These are phyloP conservation scores for Mycena rebaudengoi DNA, from an alignment of 768 basidiomycete genomes.

Conservation along the genomic window DNA sequence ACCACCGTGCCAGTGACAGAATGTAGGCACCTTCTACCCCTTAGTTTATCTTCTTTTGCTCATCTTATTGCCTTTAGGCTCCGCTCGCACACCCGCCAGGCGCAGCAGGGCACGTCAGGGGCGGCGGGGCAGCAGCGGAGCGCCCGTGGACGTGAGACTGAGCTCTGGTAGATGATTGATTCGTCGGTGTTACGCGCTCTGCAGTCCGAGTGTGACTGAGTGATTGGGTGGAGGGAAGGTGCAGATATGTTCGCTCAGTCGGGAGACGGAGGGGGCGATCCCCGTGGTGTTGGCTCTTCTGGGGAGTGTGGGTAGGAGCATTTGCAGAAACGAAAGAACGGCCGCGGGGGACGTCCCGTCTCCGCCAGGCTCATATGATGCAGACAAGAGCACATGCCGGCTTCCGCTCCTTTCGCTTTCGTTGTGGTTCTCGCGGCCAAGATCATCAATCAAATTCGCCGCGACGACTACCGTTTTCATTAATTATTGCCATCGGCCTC, in stretches of 20 bases:
- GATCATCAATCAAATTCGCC: conserved; percentile 11
- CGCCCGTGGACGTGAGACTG: conserved; percentile 55
- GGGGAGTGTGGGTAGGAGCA: conserved; percentile 18
- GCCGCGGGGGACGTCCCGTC: conserved; percentile 14
- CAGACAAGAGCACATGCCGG: conserved; percentile 7
- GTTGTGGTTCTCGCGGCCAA: conserved; percentile 2
- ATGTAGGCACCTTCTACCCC: conserved; percentile 64
- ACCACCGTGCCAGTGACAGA: conserved; percentile 82
- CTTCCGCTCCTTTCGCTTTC: no score
- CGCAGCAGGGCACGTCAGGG: conserved; percentile 67
- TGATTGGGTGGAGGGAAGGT: conserved; percentile 59
- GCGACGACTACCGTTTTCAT: conserved; percentile 6
- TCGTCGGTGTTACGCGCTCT: conserved; percentile 44
- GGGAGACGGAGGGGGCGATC: conserved; percentile 14
- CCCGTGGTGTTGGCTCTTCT: not conserved
- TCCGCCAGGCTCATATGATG: not conserved
- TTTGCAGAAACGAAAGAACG: conserved; percentile 15
- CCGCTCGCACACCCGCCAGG: conserved; percentile 87
- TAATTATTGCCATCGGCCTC: conserved; percentile 17
- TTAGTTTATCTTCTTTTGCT: conserved; percentile 26
- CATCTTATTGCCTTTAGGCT: conserved; percentile 60
- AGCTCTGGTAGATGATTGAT: conserved; percentile 62
- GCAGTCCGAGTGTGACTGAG: conserved; percentile 56
- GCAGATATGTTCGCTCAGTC: conserved; percentile 39
- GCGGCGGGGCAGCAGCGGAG: conserved; percentile 56